phyloP scores from a whole-genome alignment of 2,329 filamentous ascomycete species.

The Domatiomyces globalis region DNA sequence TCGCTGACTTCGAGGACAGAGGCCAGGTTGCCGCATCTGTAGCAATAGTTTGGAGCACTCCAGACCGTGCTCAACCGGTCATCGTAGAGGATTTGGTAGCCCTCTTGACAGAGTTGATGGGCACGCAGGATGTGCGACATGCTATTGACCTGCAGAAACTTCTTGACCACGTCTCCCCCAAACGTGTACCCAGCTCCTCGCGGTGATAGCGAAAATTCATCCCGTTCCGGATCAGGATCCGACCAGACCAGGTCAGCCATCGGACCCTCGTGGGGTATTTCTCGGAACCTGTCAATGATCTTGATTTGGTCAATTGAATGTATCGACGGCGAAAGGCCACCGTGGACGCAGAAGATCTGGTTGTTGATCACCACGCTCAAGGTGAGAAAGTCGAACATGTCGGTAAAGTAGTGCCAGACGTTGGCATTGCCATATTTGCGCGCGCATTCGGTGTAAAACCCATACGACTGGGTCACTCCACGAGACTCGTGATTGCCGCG shows the following conservation, averaged over 20 bases:
- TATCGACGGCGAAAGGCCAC: constrained; percentile 77
- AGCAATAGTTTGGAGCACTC: constrained; percentile 95
- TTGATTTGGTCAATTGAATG: constrained; percentile 99
- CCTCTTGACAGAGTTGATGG: constrained; percentile 97
- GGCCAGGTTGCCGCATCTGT: constrained; percentile 91
- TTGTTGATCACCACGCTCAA: constrained; percentile 96
- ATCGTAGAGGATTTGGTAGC: constrained; percentile 92
- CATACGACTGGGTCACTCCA: constrained; percentile 95
- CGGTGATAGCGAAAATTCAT: constrained; percentile 90
- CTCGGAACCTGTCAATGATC: constrained; percentile 95
- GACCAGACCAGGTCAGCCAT: constrained; percentile 99
- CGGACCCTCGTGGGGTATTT: constrained; percentile 95
- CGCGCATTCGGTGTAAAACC: constrained; percentile 96
- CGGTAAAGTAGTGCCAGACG: constrained; percentile 98
- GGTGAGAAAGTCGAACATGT: constrained; percentile 99
- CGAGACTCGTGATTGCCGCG: constrained; percentile 96
- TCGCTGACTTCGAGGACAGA: constrained; percentile 94
- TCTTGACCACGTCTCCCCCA: constrained; percentile 92
- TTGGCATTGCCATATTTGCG: constrained; percentile 97
- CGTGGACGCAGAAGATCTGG: constrained; percentile 97
- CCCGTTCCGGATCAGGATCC: constrained; percentile 89
- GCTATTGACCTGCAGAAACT: constrained; percentile 91
- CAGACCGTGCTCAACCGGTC: constrained; percentile 90
- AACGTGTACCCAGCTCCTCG: constrained; percentile 95
- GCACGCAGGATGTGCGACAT: constrained; percentile 96